Conservation (phyloP, 2,329 filamentous ascomycete genomes). For the Didymella sp. region DNA sequence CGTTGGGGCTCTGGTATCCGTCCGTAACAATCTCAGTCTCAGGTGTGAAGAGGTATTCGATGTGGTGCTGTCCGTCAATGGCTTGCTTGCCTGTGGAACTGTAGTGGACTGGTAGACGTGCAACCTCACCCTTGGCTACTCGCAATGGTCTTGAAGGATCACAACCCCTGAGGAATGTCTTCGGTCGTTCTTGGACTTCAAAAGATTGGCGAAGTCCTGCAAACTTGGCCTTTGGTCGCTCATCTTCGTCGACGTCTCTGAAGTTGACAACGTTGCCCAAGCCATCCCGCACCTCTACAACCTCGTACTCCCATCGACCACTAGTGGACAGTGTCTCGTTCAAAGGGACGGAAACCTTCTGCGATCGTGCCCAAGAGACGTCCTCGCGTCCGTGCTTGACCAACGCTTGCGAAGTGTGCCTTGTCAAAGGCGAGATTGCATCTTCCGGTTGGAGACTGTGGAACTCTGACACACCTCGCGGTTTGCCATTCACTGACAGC, state of each 20-base stretch:
- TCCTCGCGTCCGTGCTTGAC: slow-evolving; percentile 67
- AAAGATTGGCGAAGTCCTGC: slow-evolving; percentile 77
- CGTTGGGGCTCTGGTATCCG: slow-evolving; percentile 68
- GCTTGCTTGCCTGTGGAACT: slow-evolving; percentile 65
- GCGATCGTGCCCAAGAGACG: slow-evolving; percentile 79
- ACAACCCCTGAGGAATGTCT: slow-evolving; percentile 73
- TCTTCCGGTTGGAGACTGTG: slow-evolving; percentile 93
- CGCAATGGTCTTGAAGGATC: slow-evolving; percentile 81
- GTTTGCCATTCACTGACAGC: slow-evolving; percentile 81
- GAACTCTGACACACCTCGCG: slow-evolving; percentile 80
- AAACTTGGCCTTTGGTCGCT: slow-evolving; percentile 62
- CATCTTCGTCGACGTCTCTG: slow-evolving; percentile 69
- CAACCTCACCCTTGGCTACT: slow-evolving; percentile 75
- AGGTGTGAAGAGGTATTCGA: slow-evolving; percentile 84
- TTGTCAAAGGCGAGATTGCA: slow-evolving; percentile 77
- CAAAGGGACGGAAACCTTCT: slow-evolving; percentile 78
- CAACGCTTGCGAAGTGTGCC: slow-evolving; percentile 63
- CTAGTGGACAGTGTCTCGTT: slow-evolving; percentile 85
- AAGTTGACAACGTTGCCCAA: slow-evolving; percentile 88
- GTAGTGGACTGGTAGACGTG: slow-evolving; percentile 75
- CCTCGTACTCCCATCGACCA: slow-evolving; percentile 86
- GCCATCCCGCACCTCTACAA: slow-evolving; percentile 91
- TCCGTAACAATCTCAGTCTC: slow-evolving; percentile 71
- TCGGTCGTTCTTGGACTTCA: slow-evolving; percentile 84
- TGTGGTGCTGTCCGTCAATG: slow-evolving; percentile 69